Conservation (phyloP, 2,329 filamentous ascomycete species). For the Penicillium sp. region DNA sequence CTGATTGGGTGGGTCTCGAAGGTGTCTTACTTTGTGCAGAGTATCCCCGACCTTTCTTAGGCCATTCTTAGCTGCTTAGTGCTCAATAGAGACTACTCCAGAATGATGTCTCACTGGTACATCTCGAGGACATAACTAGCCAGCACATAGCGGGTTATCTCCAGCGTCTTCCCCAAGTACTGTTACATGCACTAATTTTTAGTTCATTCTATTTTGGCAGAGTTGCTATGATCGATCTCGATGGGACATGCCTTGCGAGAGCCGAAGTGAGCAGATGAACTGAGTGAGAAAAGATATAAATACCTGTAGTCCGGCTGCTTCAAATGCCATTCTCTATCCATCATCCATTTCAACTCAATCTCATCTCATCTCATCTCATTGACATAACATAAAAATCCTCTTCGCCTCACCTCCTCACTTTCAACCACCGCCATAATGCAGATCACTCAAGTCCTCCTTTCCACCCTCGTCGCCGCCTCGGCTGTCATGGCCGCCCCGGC, state of each 20-base stretch:
- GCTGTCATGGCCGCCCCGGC: slow-evolving; percentile 43
- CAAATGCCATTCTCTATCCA: neutral
- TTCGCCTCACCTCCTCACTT: neutral
- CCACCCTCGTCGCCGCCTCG: slow-evolving; percentile 40
- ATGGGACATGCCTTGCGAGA: neutral
- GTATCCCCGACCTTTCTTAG: neutral
- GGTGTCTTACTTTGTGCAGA: slow-evolving; percentile 15
- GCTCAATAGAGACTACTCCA: neutral
- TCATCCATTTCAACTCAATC: neutral
- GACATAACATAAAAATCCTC: too few relatives aligned
- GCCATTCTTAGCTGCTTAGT: neutral
- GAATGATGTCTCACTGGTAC: neutral
- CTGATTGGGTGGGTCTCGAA: slow-evolving; percentile 18
- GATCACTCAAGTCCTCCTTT: slow-evolving; percentile 46
- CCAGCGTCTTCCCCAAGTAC: neutral
- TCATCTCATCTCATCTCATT: too few relatives aligned
- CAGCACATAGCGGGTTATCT: neutral
- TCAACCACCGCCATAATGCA: slow-evolving; percentile 46
- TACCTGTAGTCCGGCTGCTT: slow-evolving; percentile 2
- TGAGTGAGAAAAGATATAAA: slow-evolving; percentile 14
- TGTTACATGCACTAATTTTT: slow-evolving; percentile 16
- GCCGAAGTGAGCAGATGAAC: neutral
- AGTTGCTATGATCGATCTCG: neutral
- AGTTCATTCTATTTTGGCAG: slow-evolving; percentile 5
- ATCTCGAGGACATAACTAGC: neutral